These are phyloP conservation scores for Saccharomyces hybrid DNA, from an alignment of 1,139 yeast species.

Conservation along the genomic window DNA sequence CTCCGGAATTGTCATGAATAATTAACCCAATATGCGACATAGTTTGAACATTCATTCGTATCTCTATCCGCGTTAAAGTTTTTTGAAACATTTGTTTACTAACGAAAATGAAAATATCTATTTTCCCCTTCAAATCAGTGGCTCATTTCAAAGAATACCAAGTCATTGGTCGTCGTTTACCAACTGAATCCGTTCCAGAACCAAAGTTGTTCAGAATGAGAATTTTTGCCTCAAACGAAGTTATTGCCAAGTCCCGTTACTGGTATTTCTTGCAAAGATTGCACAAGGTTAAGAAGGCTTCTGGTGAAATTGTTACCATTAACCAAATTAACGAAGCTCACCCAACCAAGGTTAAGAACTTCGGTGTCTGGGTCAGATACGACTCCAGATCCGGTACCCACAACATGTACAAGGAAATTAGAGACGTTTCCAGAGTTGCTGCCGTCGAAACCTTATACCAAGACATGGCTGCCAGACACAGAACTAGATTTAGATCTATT, in stretches of 20 bases:
- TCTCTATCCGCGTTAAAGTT: not conserved
- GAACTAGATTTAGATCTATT: slow-evolving; percentile 99
- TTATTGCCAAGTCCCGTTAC: slow-evolving; percentile 99
- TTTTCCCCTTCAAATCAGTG: slow-evolving; percentile 36
- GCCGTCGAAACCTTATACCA: slow-evolving; percentile 98
- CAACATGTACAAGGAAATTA: slow-evolving; percentile 99
- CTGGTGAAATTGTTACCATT: slow-evolving; percentile 96
- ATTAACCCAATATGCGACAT: not conserved
- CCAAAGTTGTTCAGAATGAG: slow-evolving; percentile 99
- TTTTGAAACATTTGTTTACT: slow-evolving; percentile 2
- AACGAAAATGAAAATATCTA: slow-evolving; percentile 6
- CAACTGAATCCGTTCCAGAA: slow-evolving; percentile 97
- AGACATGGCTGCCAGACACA: slow-evolving; percentile 99
- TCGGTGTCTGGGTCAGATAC: slow-evolving; percentile 99
- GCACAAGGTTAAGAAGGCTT: slow-evolving; percentile 98
- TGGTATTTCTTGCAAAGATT: slow-evolving; percentile 99
- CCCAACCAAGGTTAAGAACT: slow-evolving; percentile 99
- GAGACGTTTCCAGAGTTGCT: slow-evolving; percentile 98
- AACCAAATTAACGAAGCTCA: slow-evolving; percentile 86
- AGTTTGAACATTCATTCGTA: not conserved
- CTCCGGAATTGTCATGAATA: too few species aligned
- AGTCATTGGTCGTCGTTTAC: slow-evolving; percentile 99
- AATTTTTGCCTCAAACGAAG: slow-evolving; percentile 97
- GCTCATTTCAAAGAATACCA: slow-evolving; percentile 98
- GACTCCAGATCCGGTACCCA: slow-evolving; percentile 99